Evolutionary conservation across 2,329 filamentous ascomycete species (phyloP).

Genomic region (Aspergillus candidus): DNA sequence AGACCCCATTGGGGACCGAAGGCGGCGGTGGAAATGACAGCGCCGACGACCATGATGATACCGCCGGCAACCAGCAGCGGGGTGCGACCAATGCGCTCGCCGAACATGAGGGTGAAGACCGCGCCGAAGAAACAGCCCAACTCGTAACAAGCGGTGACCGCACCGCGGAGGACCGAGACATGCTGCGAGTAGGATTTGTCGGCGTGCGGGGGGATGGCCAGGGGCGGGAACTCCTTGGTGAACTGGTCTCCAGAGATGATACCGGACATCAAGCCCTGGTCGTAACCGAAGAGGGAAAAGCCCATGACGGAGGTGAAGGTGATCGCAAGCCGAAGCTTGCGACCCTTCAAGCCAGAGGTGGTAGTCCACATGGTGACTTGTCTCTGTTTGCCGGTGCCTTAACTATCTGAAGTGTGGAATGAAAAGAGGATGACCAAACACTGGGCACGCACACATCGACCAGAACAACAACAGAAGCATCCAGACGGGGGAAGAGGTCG

Average conservation of each 20-base stretch:
- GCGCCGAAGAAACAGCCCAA: slow-evolving; percentile 38
- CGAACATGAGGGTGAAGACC: slow-evolving; percentile 35
- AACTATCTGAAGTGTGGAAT: no score
- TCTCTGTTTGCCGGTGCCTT: no score
- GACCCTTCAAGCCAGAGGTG: slow-evolving; percentile 14
- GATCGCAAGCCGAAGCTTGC: slow-evolving; percentile 14
- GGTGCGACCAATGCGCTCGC: slow-evolving; percentile 42
- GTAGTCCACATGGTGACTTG: slow-evolving; percentile 20
- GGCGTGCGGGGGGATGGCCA: slow-evolving; percentile 10
- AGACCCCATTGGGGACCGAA: slow-evolving; percentile 21
- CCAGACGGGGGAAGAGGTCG: no score
- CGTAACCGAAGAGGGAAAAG: slow-evolving; percentile 35
- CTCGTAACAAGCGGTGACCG: slow-evolving; percentile 10
- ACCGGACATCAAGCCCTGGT: slow-evolving; percentile 9
- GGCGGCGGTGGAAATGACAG: slow-evolving; percentile 38
- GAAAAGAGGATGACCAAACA: no score
- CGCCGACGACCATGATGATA: slow-evolving; percentile 39
- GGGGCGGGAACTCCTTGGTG: slow-evolving; percentile 9
- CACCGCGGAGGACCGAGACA: slow-evolving; percentile 35
- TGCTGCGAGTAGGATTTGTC: slow-evolving; percentile 9
- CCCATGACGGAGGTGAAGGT: slow-evolving; percentile 30
- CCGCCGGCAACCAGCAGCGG: slow-evolving; percentile 38
- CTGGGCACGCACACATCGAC: no score
- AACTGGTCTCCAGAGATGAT: slow-evolving; percentile 5
- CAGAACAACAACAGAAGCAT: no score